phyloP scores from a whole-genome alignment of 495 filamentous ascomycete species.

The Podospora tetraspora region DNA sequence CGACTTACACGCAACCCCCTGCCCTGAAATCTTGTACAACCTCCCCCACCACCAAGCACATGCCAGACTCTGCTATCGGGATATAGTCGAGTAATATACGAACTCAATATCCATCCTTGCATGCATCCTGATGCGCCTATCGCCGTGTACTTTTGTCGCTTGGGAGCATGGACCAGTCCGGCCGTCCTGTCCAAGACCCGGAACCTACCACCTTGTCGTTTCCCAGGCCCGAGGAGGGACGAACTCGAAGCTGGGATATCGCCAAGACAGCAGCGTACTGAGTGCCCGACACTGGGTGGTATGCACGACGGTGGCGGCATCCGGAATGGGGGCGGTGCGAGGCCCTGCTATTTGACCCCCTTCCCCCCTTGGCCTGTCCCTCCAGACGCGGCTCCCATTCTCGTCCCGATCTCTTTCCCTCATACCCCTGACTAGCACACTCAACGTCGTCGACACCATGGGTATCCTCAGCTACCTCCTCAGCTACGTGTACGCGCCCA shows the following conservation, averaged over 20 bases:
- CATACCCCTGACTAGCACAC: not conserved
- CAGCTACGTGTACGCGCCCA: slow-evolving; percentile 3
- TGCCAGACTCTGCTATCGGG: not conserved
- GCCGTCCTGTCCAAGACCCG: not conserved
- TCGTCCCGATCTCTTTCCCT: not conserved
- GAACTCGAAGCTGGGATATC: not conserved
- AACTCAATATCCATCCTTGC: not conserved
- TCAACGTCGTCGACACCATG: not conserved
- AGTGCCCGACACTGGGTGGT: not conserved
- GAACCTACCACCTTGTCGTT: not conserved
- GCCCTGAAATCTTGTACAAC: not conserved
- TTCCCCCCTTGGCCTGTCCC: not conserved
- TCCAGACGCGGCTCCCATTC: not conserved
- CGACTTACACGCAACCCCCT: not conserved
- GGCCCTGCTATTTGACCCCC: not conserved
- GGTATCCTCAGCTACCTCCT: slow-evolving; percentile 9
- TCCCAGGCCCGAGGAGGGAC: not conserved
- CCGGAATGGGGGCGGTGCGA: not conserved
- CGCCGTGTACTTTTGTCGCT: not conserved
- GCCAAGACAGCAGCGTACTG: not conserved
- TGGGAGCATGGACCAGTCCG: not conserved
- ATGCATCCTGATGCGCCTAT: not conserved
- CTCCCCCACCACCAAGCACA: not conserved
- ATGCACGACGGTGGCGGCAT: not conserved
- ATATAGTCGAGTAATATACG: not conserved